Conservation (phyloP, 371 early-diverging fungal genomes). For the Mortierella sp. region DNA sequence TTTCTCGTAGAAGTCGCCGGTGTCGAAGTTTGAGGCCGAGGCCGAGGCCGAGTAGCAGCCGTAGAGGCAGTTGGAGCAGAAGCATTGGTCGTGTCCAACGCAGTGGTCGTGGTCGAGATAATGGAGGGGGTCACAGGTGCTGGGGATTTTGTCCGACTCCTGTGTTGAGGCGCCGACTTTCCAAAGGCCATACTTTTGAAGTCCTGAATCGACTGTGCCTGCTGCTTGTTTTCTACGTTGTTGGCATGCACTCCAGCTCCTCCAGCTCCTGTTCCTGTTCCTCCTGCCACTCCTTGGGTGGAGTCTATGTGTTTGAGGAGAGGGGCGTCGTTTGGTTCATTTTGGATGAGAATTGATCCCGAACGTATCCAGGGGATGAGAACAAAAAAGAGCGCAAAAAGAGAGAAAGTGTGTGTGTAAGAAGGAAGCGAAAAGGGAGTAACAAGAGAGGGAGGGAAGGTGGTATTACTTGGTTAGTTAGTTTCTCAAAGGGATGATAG, state of each 20-base stretch:
- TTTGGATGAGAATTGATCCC: neutral
- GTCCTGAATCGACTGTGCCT: conserved; percentile 20
- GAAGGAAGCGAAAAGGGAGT: no score
- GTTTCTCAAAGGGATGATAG: neutral
- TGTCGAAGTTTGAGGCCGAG: neutral
- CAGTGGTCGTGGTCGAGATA: neutral
- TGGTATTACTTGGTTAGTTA: neutral
- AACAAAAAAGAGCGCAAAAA: neutral
- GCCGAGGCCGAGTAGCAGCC: no score
- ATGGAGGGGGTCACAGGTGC: neutral
- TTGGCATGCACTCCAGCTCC: no score
- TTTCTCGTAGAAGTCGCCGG: neutral
- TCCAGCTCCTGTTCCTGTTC: neutral
- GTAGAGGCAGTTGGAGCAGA: neutral
- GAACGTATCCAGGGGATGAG: conserved; percentile 6
- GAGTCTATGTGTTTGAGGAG: neutral
- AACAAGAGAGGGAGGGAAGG: neutral
- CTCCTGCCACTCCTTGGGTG: neutral
- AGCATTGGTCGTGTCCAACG: neutral
- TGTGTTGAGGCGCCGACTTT: conserved; percentile 12
- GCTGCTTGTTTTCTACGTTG: neutral
- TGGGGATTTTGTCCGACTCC: conserved; percentile 34
- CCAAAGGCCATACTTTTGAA: conserved; percentile 20
- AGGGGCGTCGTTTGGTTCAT: neutral
- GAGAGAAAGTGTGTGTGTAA: neutral